phyloP scores from a whole-genome alignment of 805 yeast genomes.

The Kodamaea kaohsiungensis region DNA sequence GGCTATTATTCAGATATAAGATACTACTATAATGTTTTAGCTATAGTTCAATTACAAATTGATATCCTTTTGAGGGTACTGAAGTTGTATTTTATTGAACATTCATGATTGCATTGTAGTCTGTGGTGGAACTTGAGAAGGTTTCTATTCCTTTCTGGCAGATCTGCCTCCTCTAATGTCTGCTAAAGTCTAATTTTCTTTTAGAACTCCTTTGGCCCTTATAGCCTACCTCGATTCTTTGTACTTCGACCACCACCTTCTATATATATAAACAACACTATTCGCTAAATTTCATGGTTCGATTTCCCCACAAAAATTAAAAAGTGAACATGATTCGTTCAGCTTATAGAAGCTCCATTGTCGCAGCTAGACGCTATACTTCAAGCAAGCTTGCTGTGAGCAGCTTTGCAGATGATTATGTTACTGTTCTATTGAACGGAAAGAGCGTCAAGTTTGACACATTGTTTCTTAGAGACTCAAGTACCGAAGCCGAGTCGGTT shows the following conservation, averaged over 20 bases:
- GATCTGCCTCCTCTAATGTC: too few relatives aligned
- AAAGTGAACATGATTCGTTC: neutral
- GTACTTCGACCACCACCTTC: neutral
- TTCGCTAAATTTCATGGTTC: neutral
- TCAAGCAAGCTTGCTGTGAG: constrained; percentile 13
- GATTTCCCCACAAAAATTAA: constrained; percentile 2
- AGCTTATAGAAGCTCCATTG: neutral
- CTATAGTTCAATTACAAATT: too few relatives aligned
- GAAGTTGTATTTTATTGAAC: too few relatives aligned
- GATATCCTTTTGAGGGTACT: too few relatives aligned
- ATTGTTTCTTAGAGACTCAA: constrained; percentile 66
- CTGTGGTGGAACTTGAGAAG: too few relatives aligned
- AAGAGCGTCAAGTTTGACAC: constrained; percentile 43
- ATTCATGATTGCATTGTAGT: too few relatives aligned
- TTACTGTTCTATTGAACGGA: constrained; percentile 23
- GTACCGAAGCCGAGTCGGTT: constrained; percentile 47
- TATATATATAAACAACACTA: too few relatives aligned
- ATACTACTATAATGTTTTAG: too few relatives aligned
- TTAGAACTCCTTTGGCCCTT: too few relatives aligned
- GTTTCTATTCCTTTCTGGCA: too few relatives aligned
- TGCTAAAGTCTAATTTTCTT: too few relatives aligned
- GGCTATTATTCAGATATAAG: too few relatives aligned
- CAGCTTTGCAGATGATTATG: constrained; percentile 22
- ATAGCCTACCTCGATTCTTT: neutral
- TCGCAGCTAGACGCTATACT: neutral